Evolutionary conservation across 139 green algal species (phyloP), one percentile per base, ranked within the genome.

Genomic region (Marvania coccoides): DNA sequence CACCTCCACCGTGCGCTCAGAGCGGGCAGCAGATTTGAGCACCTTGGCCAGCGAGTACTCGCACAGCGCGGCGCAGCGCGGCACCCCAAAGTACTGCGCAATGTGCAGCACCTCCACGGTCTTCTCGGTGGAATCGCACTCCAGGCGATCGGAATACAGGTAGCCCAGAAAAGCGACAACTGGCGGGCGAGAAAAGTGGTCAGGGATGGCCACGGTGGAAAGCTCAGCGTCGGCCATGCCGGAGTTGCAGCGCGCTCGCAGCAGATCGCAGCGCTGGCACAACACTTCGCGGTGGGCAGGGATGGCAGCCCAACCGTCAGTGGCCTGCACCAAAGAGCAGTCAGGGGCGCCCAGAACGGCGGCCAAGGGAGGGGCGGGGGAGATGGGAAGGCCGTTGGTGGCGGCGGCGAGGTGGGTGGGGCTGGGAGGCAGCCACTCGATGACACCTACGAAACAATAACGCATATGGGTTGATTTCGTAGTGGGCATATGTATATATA

Each of bases 51-150:
- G 74, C 14, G 61, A 15, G 15, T 48, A 36, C 72, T 88, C 82
- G 54, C 80, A 83, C 29, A 85, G 67, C 33, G 67, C 58, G 15
- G 62, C 65, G 23, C 76, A 74, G 40, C 74, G 73, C 23, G 75
- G 70, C 15, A 69, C 72, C 29, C 76, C 71, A 46, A 80, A 88
- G 75, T 77, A 88, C 6, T 75, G 59, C 33, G 73, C 79, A 36
- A 82, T 63, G 31, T 83, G 75, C 63, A 80, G 68, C 45, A 81
- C 48, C 24, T 55, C 61, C 34, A 84, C 65, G 4, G 70, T 61
- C 29, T 46, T 58, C 24, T 71, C 29, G 5, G 63, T 55, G 39
- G 65, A 64, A 35, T 62, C 30, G 14, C 56, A 59, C 37, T 75
- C 37, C 46, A 83, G 23, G 28, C 31, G 35, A 58, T 86, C 82